Conservation (phyloP, 2,329 filamentous ascomycete genomes). For the Ceratocystis variospora region DNA sequence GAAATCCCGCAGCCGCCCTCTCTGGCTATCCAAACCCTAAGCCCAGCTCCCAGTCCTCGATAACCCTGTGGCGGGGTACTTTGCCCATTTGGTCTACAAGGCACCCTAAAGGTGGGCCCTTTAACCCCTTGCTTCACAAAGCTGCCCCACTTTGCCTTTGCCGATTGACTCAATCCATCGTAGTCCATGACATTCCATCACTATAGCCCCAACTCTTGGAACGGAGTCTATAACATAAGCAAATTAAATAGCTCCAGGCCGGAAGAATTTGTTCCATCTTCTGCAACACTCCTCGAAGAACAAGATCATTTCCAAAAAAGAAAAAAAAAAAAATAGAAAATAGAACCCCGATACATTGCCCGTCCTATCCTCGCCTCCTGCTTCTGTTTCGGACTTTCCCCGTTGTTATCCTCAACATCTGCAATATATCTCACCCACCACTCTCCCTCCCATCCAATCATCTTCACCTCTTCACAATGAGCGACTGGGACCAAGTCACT, state of each 20-base stretch:
- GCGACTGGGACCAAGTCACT: constrained; percentile 75
- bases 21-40: neutral
- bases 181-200: constrained; percentile 18
- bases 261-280: neutral
- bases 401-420: neutral
- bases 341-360: neutral
- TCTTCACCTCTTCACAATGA: constrained; percentile 41
- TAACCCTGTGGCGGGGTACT: constrained; percentile 3
- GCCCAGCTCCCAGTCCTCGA: neutral
- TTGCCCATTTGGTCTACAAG: neutral
- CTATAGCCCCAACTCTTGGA: neutral
- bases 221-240: constrained; percentile 6
- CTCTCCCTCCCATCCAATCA: neutral
- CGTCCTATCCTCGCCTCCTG: neutral
- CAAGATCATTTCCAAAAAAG: neutral
- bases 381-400: neutral
- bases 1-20: neutral
- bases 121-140: neutral
- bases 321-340: neutral
- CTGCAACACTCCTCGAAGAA: neutral
- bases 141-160: constrained; percentile 15
- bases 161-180: constrained; percentile 19
- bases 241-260: neutral
- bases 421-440: neutral
- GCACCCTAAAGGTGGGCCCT: neutral